These are phyloP conservation scores for Kodamaea fungicola DNA, from an alignment of 1,139 yeast species.

Conservation along the genomic window DNA sequence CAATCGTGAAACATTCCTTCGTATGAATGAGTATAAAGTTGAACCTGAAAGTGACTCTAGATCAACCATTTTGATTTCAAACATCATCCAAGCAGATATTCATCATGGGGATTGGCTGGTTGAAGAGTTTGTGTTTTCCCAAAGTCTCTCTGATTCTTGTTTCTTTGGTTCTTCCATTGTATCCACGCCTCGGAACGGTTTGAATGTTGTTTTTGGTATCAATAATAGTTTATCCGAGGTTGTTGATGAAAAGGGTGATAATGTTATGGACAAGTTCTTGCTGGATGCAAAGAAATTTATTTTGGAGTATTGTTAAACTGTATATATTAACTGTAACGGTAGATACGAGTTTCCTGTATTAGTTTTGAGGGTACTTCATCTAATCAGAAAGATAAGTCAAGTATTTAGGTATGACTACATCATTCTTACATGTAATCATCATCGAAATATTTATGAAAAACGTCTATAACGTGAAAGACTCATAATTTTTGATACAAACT, in stretches of 20 bases:
- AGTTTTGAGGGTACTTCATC: too few species aligned
- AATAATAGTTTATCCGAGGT: neutral
- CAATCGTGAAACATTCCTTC: neutral
- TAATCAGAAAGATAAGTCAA: too few species aligned
- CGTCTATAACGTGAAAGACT: too few species aligned
- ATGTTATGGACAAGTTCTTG: neutral
- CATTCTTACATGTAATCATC: too few species aligned
- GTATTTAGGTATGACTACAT: too few species aligned
- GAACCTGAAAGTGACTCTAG: neutral
- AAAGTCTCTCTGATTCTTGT: neutral
- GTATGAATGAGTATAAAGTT: neutral
- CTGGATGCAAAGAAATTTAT: too few species aligned
- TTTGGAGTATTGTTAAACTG: too few species aligned
- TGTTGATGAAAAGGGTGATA: neutral
- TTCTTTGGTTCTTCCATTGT: neutral
- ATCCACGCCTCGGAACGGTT: neutral
- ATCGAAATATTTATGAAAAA: too few species aligned
- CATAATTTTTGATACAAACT: too few species aligned
- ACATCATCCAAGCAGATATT: neutral
- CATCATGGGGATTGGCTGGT: neutral
- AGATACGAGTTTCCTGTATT: too few species aligned
- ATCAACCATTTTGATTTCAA: neutral
- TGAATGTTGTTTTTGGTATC: neutral
- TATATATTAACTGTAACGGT: too few species aligned
- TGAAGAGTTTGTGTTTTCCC: neutral